These are phyloP conservation scores for Dactylonectria macrodidyma DNA, from an alignment of 2,329 filamentous ascomycete genomes.

Conservation along the genomic window DNA sequence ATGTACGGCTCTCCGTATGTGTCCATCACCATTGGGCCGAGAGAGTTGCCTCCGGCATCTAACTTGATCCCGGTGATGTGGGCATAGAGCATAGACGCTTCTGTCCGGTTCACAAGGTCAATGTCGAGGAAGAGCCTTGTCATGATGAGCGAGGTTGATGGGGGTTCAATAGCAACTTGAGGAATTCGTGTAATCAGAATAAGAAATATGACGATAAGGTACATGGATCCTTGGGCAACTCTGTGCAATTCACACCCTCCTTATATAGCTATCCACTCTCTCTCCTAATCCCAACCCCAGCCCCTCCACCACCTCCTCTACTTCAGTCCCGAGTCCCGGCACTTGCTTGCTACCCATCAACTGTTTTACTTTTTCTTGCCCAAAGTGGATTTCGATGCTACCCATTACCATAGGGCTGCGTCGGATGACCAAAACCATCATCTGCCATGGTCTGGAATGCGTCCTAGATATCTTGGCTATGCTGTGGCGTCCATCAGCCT, in stretches of 20 bases:
- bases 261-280: background rate
- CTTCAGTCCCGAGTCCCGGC: background rate
- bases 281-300: background rate
- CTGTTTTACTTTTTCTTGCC: background rate
- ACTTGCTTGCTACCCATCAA: background rate
- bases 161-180: too few relatives aligned
- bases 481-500: background rate
- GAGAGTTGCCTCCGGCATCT: slow-evolving; percentile 72
- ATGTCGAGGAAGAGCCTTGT: slow-evolving; percentile 64
- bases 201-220: background rate
- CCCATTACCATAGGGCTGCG: background rate
- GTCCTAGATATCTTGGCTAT: background rate
- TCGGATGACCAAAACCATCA: background rate
- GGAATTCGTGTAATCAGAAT: background rate
- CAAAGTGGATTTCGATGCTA: background rate
- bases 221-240: background rate
- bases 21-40: slow-evolving; percentile 47
- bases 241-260: background rate
- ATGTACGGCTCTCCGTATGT: slow-evolving; percentile 77
- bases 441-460: background rate
- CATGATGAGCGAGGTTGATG: slow-evolving; percentile 5
- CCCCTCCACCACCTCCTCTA: background rate
- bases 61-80: slow-evolving; percentile 74
- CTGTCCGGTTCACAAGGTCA: slow-evolving; percentile 76
- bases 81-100: slow-evolving; percentile 70